Percentiles rank a stretch among this genome's conserved stretches.
These are phyloP conservation scores for Suillus cothurnatus DNA, from an alignment of 768 basidiomycete species.

Conservation along the genomic window DNA sequence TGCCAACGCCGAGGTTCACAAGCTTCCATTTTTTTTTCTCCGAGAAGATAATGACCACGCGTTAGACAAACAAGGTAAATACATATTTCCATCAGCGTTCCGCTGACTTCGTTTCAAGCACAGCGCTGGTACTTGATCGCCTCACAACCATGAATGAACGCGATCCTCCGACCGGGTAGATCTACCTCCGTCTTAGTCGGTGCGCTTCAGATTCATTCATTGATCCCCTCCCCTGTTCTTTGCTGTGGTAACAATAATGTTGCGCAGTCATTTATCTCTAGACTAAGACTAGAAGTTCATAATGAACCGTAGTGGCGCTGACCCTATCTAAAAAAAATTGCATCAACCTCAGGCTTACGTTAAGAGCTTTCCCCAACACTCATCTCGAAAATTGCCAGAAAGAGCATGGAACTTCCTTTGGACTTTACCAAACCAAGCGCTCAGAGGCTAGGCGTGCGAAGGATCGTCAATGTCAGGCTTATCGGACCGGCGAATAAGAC, in stretches of 20 bases:
- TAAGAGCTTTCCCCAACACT: not conserved
- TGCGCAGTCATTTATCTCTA: not conserved
- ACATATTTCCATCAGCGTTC: slow-evolving; percentile 12
- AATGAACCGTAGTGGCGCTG: not conserved
- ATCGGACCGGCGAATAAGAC: slow-evolving; percentile 11
- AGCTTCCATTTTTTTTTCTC: slow-evolving; percentile 33
- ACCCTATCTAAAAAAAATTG: not conserved
- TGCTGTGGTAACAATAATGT: slow-evolving; percentile 5
- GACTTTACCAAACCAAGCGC: not conserved
- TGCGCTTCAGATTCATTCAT: slow-evolving; percentile 12
- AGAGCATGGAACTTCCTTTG: not conserved
- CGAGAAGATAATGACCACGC: slow-evolving; percentile 21
- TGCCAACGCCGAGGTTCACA: slow-evolving; percentile 3
- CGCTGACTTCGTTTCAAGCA: slow-evolving; percentile 25
- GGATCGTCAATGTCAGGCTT: slow-evolving; percentile 14
- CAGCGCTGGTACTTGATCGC: slow-evolving; percentile 22
- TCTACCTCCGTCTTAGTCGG: slow-evolving; percentile 28
- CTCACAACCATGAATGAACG: slow-evolving; percentile 19
- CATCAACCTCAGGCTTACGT: not conserved
- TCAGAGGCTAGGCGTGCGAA: slow-evolving; percentile 4
- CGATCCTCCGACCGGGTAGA: slow-evolving; percentile 20
- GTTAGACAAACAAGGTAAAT: slow-evolving; percentile 13
- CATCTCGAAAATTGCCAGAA: not conserved
- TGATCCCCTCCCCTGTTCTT: slow-evolving; percentile 5
- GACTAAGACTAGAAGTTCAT: not conserved